Evolutionary conservation across 2,329 filamentous ascomycete species (phyloP), one percentile per base, ranked within the genome.

Genomic region (Claviceps sp.): DNA sequence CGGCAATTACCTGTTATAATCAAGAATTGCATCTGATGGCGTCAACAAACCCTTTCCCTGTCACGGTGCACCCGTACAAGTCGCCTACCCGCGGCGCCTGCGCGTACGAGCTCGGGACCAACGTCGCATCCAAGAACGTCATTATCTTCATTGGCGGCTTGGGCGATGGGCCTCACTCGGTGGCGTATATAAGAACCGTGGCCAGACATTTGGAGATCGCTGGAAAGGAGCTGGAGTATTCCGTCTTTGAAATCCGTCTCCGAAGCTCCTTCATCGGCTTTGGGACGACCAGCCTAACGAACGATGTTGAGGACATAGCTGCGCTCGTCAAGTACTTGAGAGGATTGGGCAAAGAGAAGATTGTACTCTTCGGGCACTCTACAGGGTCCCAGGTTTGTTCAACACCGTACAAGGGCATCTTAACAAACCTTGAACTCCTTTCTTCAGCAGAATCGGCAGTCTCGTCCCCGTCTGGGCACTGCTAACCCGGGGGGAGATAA

Each of bases 121-220:
- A 64, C 16, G 43, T 58, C 11, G 60, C 65, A 42, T 65, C 70
- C 53, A 69, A 63, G 48, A 80, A 87, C 65, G 81, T 80, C 3
- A 65, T 89, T 51, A 65, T 89, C 54, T 85, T 85, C 67, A 75
- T 88, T 56, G 84, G 82, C 55, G 85, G 85, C 38, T 75, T 89
- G 16, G 76, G 75, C 40, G 85, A 88, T 64, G 84, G 84, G 1
- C 78, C 84, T 54, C 78, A 85, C 56, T 82, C 80, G 0, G 74
- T 85, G 8, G 68, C 73, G 1, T 87, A 85, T 54, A 68, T 73
- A 47, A 70, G 72, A 5, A 61, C 64, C 1, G 65, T 81, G 52
- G 73, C 76, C 14, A 62, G 65, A 41, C 64, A 65, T 48, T 62
- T 79, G 4, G 68, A 70, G 55, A 54, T 65, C 5, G 55, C 64